Base-by-base conservation (phyloP, 2,329 filamentous ascomycete species). In the Hortaea sp. region DNA sequence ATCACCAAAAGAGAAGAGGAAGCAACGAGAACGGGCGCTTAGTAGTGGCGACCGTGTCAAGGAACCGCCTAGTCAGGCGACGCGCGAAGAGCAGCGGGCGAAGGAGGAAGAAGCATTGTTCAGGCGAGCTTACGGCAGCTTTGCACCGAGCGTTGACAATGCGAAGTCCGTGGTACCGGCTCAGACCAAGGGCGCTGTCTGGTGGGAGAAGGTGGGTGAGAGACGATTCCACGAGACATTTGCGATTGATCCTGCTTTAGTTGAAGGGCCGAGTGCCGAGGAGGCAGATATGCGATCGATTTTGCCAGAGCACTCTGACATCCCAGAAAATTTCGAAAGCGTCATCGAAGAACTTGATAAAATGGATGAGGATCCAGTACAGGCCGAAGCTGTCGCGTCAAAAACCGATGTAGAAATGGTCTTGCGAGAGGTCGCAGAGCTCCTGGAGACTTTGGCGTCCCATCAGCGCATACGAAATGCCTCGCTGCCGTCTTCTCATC, bases 391-490 rank as follows among this genome's bases (percentile, higher is more conserved):
- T 2, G 55, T 52, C 7, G 57, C 59, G 29, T 66, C 70, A 38
- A 63, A 61, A 41, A 57, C 58, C 9, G 57, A 62, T 37, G 57
- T 61, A 7, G 57, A 69, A 29, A 64, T 47, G 67, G 69, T 88
- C 35, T 73, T 90, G 28, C 72, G 79, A 48, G 82, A 86, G 39
- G 82, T 88, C 31, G 85, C 82, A 1, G 84, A 88, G 57, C 70
- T 88, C 54, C 77, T 90, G 43, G 79, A 88, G 62, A 88, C 84
- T 1, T 70, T 90, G 7, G 74, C 84, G 13, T 90, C 85, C 0
- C 82, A 86, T 62, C 85, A 90, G 66, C 78, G 84, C 52, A 88
- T 87, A 61, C 82, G 85, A 49, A 85, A 88, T 57, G 73, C 84
- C 39, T 79, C 79, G 1, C 65, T 88, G 20, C 75, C 81, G 13